Evolutionary conservation across 148 eudicot species (phyloP), one percentile per base, ranked within the genome.

Genomic region (Persicaria maculosa): DNA sequence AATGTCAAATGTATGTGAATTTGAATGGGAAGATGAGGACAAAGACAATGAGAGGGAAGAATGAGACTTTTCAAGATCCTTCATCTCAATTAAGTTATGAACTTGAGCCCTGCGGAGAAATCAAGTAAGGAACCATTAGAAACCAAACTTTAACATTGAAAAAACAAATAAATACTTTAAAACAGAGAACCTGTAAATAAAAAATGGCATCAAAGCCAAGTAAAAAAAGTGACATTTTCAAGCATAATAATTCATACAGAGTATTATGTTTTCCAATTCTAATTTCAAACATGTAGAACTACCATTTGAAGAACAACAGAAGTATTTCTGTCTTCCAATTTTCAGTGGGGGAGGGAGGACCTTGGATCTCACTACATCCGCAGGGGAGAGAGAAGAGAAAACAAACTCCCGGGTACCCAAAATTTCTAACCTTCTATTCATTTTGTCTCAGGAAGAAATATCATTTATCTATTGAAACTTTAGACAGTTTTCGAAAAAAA

Each of bases 51-150:
- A 55, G 44, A 69, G 57, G 68, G 40, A 22, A 19, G 67, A 59
- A 59, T 25, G 40, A 59, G 25, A 59, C 50, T 73, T 19, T 70
- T 54, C 72, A 74, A 74, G 77, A 17, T 80, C 80, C 80, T 73
- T 81, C 78, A 54, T 54, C 68, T 76, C 74, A 59, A 78, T 65
- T 74, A 71, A 80, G 54, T 65, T 70, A 54, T 59, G 19, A 69
- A 75, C 76, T 77, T 79, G 46, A 12, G 44, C 73, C 80, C 84
- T 81, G 65, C 36, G 75, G 73, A 72, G 47, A 71, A 68, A 75
- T 31, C 40, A 14, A 53, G 22, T 68, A 73, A 71, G 20, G 47
- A 68, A 73, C 25, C 50, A 59, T 79, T 75, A 77, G 69, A 74
- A 55, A 76, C 50, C n/a, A 19, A 19, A 53, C 17, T 0, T 31